Evolutionary conservation across 2,329 filamentous ascomycete genomes (phyloP), one percentile per base, ranked within the genome.

Genomic region (Claviceps sp.): DNA sequence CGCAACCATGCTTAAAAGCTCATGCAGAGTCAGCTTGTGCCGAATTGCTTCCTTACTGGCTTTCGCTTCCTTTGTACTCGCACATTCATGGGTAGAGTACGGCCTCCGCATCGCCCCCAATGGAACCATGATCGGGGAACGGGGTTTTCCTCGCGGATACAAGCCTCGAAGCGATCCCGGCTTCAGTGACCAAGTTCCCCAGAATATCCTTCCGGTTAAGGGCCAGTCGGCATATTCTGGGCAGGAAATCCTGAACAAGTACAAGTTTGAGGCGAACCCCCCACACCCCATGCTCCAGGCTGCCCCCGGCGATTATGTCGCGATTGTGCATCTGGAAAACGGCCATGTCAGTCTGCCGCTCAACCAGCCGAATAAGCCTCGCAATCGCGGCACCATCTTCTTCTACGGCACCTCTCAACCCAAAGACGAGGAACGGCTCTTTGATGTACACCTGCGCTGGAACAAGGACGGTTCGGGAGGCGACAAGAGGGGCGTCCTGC

Each of bases 11-110:
- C 22, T 13, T 8, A 45, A 42, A 29, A 39, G 11, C 13, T 26
- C 49, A 22, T 29, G 38, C 29, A 17, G 44, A 11, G 17, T 43
- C 38, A 55, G 47, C 36, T 20, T 45, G 26, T 36, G 20, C 34
- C 51, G 49, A 8, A 53, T 66, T 38, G 56, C 54, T 17, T 53
- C 58, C 40, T 50, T 59, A 4, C 53, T 71, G 26, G 61, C 69
- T 40, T 56, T 71, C 47, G 57, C 55, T 9, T 53, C 53, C 38
- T 50, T 59, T 5, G 65, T 61, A 37, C 58, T 58, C 26, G 83
- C 80, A 38, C 91, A 96, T 68, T 85, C 82, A 17, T 96, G 90
- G 90, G 77, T 91, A 47, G 89, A 96, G 68, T 74, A 83, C 60
- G 73, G 91, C 48, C 78, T 74, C 55, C 79, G 81, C 52, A 82